A percentile compares a stretch with the other conserved stretches of the same genome.
Conservation (phyloP, 1,284 basidiomycete genomes). For the Melampsora larici-populina region DNA sequence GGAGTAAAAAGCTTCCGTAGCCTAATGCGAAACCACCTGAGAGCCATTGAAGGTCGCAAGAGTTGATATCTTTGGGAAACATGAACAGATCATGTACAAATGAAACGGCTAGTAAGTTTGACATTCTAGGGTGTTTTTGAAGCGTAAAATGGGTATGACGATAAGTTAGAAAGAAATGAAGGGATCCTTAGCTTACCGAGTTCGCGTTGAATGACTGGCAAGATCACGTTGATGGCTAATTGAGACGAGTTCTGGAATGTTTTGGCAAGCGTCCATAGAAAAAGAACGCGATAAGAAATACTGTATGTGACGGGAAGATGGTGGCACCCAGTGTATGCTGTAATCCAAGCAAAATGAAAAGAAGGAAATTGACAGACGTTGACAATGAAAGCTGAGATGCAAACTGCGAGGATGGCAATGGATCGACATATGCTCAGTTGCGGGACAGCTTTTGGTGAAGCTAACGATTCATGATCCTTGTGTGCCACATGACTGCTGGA, state of each 20-base stretch:
- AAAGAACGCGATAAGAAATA: background rate
- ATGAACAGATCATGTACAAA: background rate
- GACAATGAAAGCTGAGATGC: slow-evolving; percentile 29
- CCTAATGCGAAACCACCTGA: slow-evolving; percentile 34
- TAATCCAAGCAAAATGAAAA: background rate
- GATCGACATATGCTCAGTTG: background rate
- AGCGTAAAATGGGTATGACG: background rate
- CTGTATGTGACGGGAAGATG: background rate
- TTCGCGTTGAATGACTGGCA: slow-evolving; percentile 38
- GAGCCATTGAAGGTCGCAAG: slow-evolving; percentile 35
- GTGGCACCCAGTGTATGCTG: background rate
- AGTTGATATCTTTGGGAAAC: slow-evolving; percentile 8
- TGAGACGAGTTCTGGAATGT: slow-evolving; percentile 23
- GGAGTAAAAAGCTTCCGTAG: slow-evolving; percentile 25
- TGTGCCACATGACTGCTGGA: too few species aligned
- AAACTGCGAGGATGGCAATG: slow-evolving; percentile 13
- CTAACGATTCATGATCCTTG: too few species aligned
- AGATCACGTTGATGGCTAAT: slow-evolving; percentile 22
- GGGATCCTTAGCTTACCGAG: slow-evolving; percentile 5
- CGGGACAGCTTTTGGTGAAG: too few species aligned
- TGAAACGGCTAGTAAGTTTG: background rate
- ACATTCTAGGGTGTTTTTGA: too few species aligned
- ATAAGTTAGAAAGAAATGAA: background rate
- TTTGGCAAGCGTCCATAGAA: background rate
- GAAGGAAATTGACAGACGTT: background rate